Base-by-base conservation (phyloP, 257 asterid genomes). In the Nicotiana otophora region DNA sequence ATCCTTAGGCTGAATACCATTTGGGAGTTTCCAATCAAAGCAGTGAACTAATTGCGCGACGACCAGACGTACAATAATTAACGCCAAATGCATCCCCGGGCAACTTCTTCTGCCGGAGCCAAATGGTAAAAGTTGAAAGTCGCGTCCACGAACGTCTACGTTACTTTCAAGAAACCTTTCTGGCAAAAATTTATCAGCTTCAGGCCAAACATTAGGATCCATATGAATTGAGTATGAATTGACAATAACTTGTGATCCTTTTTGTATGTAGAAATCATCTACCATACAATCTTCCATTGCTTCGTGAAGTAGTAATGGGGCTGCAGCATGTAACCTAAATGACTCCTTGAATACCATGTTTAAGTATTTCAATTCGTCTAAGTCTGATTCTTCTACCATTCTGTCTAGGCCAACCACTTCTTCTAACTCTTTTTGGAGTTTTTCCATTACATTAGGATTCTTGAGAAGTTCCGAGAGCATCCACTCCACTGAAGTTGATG, bases 21-120 rank as follows among this genome's bases (percentile, higher is more conserved):
- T 34, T 17, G 93, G 92, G 20, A 90, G 90, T 76, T 87, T 23
- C 91, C 93, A 91, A 62, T 92, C 85, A 34, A 89, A 92, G 84
- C 94, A 92, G 46, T 92, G 96, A 12, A 90, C 91, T 39, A 90
- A 67, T 9, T 92, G 94, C 3, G 94, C 88, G 11, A 88, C 91
- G 16, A 92, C 84, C 0, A 89, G 81, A 4, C 89, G 88, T 42
- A 89, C 89, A 55, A 84, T 81, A 26, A 86, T 86, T 7, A 92
- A 80, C 9, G 91, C 94, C 5, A 92, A 31, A 6, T 90, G 93
- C 54, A 86, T 67, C 2, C 97, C 97, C 0, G 91, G 97, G 51
- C 93, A 92, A 1, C 90, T 86, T 51, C 94, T 87, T 68, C 94
- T 85, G 3, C 93, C 93, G 0, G 93, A 82, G 0, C 95, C 92